phyloP scores from a whole-genome alignment of 2,329 filamentous ascomycete species.

The Alternaria brassicicola region DNA sequence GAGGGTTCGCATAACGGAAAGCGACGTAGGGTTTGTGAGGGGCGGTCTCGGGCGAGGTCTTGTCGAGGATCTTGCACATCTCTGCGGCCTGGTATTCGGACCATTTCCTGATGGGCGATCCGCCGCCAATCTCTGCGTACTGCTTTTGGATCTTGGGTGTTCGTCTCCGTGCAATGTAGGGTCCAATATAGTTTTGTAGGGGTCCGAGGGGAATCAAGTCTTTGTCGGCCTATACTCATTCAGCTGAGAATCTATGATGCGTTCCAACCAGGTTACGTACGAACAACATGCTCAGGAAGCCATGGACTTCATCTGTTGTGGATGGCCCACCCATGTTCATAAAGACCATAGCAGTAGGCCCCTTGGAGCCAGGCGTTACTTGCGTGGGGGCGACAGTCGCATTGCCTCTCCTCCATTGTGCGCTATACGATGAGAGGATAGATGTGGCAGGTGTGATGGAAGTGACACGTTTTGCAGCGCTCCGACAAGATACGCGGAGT shows the following conservation, averaged over 20 bases:
- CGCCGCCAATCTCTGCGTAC: constrained; percentile 92
- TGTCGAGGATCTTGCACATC: constrained; percentile 97
- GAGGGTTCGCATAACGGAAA: constrained; percentile 90
- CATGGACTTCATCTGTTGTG: constrained; percentile 83
- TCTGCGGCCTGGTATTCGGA: constrained; percentile 91
- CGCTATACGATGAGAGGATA: constrained; percentile 37
- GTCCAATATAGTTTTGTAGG: constrained; percentile 87
- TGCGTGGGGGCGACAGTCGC: constrained; percentile 73
- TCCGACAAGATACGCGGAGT: constrained; percentile 43
- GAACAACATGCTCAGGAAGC: constrained; percentile 90
- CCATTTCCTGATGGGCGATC: constrained; percentile 98
- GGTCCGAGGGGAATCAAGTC: constrained; percentile 96
- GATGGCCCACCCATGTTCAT: constrained; percentile 98
- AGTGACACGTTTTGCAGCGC: constrained; percentile 43
- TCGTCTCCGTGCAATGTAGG: constrained; percentile 80
- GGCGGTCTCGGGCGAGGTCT: constrained; percentile 87
- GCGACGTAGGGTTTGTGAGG: constrained; percentile 98
- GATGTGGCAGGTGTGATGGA: constrained; percentile 35
- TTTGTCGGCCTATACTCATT: constrained; percentile 72
- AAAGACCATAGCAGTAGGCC: constrained; percentile 97
- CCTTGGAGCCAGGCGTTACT: constrained; percentile 70
- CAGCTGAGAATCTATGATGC: constrained; percentile 16
- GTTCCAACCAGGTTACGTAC: constrained; percentile 59
- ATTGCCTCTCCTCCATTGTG: constrained; percentile 48
- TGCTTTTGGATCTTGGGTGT: constrained; percentile 98